Conservation (phyloP, 495 filamentous ascomycete species). For the Zalerion maritima region DNA sequence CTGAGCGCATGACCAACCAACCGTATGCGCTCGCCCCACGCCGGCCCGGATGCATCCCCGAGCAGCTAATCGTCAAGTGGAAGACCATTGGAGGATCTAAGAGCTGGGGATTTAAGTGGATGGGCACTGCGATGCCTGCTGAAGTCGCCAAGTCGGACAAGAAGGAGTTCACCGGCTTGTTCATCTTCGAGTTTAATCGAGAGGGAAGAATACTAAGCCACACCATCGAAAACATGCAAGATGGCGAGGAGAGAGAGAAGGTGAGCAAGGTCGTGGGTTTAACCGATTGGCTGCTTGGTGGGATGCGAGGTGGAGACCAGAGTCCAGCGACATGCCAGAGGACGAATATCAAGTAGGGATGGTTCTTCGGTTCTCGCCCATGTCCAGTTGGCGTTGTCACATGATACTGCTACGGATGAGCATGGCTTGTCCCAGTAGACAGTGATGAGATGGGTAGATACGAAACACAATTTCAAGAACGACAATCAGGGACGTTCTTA, state of each 20-base stretch:
- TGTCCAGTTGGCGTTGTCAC: no score
- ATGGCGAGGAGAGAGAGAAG: constrained; percentile 50
- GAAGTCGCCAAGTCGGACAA: constrained; percentile 11
- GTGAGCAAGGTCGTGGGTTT: constrained; percentile 62
- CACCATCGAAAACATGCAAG: constrained; percentile 86
- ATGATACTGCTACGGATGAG: no score
- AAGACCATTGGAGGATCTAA: constrained; percentile 34
- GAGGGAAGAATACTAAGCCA: constrained; percentile 72
- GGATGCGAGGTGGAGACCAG: constrained; percentile 29
- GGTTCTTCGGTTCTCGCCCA: no score
- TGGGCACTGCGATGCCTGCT: constrained; percentile 9
- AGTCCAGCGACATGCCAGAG: constrained; percentile 13
- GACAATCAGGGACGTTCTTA: no score
- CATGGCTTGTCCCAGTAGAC: no score
- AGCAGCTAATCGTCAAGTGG: constrained; percentile 82
- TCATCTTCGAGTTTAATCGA: constrained; percentile 91
- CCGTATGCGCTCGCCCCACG: constrained; percentile 14
- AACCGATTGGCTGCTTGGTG: constrained; percentile 78
- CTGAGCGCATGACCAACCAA: constrained; percentile 65
- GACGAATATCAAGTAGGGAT: background rate
- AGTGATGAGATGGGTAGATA: no score
- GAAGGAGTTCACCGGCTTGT: constrained; percentile 65
- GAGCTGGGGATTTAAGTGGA: constrained; percentile 9
- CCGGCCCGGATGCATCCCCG: constrained; percentile 35
- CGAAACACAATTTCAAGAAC: no score